Evolutionary conservation across 2,329 filamentous ascomycete species (phyloP), one percentile per base, ranked within the genome.

Genomic region (Calonectria naviculata): DNA sequence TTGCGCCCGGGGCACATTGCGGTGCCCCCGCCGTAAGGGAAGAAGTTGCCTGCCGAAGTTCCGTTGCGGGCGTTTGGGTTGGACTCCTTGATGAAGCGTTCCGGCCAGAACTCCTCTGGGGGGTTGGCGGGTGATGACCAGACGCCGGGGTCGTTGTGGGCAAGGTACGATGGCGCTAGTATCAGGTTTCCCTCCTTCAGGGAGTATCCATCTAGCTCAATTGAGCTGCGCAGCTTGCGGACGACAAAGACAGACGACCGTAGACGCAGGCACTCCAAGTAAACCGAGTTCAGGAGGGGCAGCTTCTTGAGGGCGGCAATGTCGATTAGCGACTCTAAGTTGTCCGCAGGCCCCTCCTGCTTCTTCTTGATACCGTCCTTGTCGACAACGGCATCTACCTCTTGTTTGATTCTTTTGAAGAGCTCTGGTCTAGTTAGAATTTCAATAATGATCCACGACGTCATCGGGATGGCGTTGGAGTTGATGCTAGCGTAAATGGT

Each of bases 1-100:
- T 78, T 73, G 3, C 77, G 70, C 1, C 77, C 77, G 1, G 77
- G 77, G n/a, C 77, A 79, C 73, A 79, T 79, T 3, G 74, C 75
- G 19, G 68, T 71, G 2, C 77, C 77, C 2, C 77, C 77, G 19
- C 77, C 77, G 12, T 78, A 79, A 6, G 77, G 77, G 42, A 78
- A 79, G 24, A 71, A 78, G 21, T 78, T 75, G 3, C 75, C 73
- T 7, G 73, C 60, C 21, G 72, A 58, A 49, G 74, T 71, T 3
- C 70, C 70, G 29, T 44, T 29, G 15, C 52, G 63, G 17, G 34
- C 41, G 7, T 65, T 71, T 4, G 74, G 69, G 34, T 65, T 68
- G 15, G 65, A 46, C 24, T 56, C 67, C 47, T 74, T 71, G 15
- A 77, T 65, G 24, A 77, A 77, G 5, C 75, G 62, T 66, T 77